Conservation (phyloP, 768 basidiomycete species). For the Leccinum subgranulosum region DNA sequence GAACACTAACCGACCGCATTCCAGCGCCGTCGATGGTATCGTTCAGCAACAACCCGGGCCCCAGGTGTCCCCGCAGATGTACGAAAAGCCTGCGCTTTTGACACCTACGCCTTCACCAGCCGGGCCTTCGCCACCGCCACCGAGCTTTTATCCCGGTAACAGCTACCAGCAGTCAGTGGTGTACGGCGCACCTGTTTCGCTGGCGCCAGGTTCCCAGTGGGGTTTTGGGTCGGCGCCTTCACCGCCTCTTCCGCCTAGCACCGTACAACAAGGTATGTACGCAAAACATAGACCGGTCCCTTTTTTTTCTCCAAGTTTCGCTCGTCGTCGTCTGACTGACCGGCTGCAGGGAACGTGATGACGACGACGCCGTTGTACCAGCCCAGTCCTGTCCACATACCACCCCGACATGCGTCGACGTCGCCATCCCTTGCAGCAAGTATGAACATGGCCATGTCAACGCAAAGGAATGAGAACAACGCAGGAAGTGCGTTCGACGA, state of each 20-base stretch:
- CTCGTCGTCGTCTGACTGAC: background rate
- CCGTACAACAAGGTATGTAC: background rate
- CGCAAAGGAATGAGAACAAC: constrained; percentile 14
- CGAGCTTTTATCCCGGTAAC: constrained; percentile 22
- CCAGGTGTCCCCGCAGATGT: constrained; percentile 31
- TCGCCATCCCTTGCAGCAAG: constrained; percentile 21
- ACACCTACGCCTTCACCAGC: constrained; percentile 34
- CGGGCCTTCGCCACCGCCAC: constrained; percentile 46
- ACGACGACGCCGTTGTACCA: constrained; percentile 22
- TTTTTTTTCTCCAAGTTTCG: background rate
- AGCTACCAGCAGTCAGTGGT: constrained; percentile 15
- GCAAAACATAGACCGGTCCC: background rate
- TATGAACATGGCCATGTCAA: background rate
- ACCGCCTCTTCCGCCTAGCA: background rate
- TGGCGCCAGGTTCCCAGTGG: constrained; percentile 16
- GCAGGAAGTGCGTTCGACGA: constrained; percentile 41
- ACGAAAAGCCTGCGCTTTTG: constrained; percentile 44
- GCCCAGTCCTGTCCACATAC: constrained; percentile 27
- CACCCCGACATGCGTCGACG: constrained; percentile 15
- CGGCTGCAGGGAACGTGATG: background rate
- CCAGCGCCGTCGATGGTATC: constrained; percentile 24
- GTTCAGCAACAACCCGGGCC: constrained; percentile 53
- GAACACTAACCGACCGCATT: constrained; percentile 33
- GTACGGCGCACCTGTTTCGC: constrained; percentile 18
- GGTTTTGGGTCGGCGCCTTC: constrained; percentile 22